phyloP scores from a whole-genome alignment of 306 rosid species.

The Canavalia gladiata region DNA sequence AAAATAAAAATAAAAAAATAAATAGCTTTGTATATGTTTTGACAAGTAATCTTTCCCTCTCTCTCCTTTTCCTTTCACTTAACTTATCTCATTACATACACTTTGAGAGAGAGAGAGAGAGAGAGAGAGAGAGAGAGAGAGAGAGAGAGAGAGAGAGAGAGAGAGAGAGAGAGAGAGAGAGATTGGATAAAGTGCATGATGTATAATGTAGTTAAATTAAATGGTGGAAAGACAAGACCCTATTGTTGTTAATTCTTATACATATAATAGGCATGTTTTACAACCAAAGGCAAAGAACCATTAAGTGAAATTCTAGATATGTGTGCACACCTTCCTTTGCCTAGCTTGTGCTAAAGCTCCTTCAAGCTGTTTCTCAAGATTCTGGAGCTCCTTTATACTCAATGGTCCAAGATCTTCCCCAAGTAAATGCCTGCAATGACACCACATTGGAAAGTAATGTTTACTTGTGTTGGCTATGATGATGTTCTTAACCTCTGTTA shows the following conservation, averaged over 20 bases:
- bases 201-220: background rate
- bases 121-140: too few species aligned
- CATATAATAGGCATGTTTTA: background rate
- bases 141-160: too few species aligned
- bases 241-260: slow-evolving; percentile 5
- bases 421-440: slow-evolving; percentile 76
- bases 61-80: background rate
- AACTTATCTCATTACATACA: too few species aligned
- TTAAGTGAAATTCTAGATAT: background rate
- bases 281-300: slow-evolving; percentile 21
- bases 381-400: slow-evolving; percentile 83
- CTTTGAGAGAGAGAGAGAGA: too few species aligned
- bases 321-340: slow-evolving; percentile 75
- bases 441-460: slow-evolving; percentile 3
- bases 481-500: background rate
- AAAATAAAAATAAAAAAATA: background rate
- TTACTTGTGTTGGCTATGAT: background rate
- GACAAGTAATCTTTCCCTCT: background rate
- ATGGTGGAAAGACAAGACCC: background rate
- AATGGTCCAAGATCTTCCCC: slow-evolving; percentile 98
- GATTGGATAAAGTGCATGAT: background rate
- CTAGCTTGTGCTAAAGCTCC: slow-evolving; percentile 82
- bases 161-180: too few species aligned
- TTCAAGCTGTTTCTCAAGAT: slow-evolving; percentile 96
- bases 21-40: background rate